Evolutionary conservation across 2,329 filamentous ascomycete species (phyloP), one percentile per base, ranked within the genome.

Genomic region (Decorospora gaudefroyi): DNA sequence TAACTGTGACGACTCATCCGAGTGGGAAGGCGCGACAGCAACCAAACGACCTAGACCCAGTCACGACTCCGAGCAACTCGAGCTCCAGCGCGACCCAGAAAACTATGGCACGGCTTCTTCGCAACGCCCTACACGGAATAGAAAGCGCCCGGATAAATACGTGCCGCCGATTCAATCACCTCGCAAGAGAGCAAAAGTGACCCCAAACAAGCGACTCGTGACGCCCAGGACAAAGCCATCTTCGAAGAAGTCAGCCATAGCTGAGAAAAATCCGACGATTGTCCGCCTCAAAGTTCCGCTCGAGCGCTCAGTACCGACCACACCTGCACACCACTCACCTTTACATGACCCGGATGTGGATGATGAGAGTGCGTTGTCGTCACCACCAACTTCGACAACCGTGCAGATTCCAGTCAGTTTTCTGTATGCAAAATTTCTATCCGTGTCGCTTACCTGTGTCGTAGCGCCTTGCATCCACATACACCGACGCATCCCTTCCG

Each of bases 81-180:
- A 31, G 18, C 4, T 38, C 2, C 22, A 28, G 3, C 4, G 17
- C 4, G 23, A 35, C 8, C 16, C 4, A 4, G 27, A 26, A 4
- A 34, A 48, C n/a, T 54, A 43, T 13, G 47, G 30, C 1, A 51
- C 44, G 6, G 17, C 33, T 8, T 26, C 51, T 16, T 54, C 41
- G 1, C 38, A 38, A 6, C 40, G 51, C 9, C 30, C 47, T 4
- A 16, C 9, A 11, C 36, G 50, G 16, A 16, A 12, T 1, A 35
- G 27, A n/a, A 32, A 26, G 15, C 18, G 11, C 3, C 43, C 43
- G 10, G 15, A 18, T 17, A 42, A 16, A 16, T 21, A 27, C 1
- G 6, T 13, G 9, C 13, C n/a, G 7, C 26, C 17, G n/a, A n/a
- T n/a, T 30, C 31, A 30, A 31, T 12, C 26, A 1, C 6, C 8